Evolutionary conservation across 371 early-diverging fungal species (phyloP), one percentile per base, ranked within the genome.

Genomic region (Synchytrium microbalum): DNA sequence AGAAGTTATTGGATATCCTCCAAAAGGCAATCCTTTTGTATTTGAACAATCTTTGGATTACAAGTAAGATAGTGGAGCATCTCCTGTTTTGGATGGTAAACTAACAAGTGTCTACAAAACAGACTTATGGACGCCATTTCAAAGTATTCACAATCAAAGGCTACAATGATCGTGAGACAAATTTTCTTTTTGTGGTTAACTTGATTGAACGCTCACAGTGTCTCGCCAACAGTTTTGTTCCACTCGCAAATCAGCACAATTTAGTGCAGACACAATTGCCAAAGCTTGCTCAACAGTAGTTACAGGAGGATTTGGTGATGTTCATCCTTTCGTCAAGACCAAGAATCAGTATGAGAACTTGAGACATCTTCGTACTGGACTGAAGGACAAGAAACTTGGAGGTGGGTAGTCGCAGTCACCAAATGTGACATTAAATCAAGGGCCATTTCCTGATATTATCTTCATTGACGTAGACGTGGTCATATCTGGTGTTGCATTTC

Each of bases 41-140:
- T 88, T 87, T 74, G 92, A 89, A 8, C 71, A 77, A n/a, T 73
- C 60, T 5, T 66, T 89, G 31, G 84, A 88, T 67, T 84, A 76
- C 76, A 84, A 81, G 87, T 82, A 75, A 67, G 67, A 10, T n/a
- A n/a, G n/a, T n/a, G n/a, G n/a, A n/a, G n/a, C n/a, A n/a, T n/a
- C n/a, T n/a, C n/a, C n/a, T 51, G 52, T n/a, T n/a, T 51, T 51
- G 52, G 16, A n/a, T n/a, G n/a, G n/a, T 16, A n/a, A 25, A 54
- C 24, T 46, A 24, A 31, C 16, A n/a, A 10, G 29, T 56, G 5
- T 52, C 23, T 53, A 24, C 29, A 70, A 3, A 30, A 10, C 64
- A 87, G 86, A 58, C 71, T 90, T 27, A 62, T 80, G 29, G 86
- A 85, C 2, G 65, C 87, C 28, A 84, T 92, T 2, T 58, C 75